Evolutionary conservation across 1,284 basidiomycete genomes (phyloP).

Genomic region (Trichosporon sp.): DNA sequence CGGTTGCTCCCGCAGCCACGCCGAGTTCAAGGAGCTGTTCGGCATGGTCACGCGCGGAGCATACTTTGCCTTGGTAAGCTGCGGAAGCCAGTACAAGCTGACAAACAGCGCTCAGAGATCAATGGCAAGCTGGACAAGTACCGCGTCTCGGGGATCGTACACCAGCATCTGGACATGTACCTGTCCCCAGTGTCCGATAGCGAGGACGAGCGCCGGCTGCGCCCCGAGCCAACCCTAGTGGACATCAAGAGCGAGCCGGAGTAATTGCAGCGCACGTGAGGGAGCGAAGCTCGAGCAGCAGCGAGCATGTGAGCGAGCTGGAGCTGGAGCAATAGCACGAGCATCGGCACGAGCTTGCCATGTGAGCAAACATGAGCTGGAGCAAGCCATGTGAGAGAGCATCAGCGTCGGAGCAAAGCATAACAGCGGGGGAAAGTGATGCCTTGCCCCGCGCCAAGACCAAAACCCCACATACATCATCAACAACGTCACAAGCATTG

Average conservation of each 20-base stretch:
- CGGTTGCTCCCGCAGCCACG: conserved; percentile 30
- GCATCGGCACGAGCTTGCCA: too few relatives aligned
- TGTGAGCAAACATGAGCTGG: too few relatives aligned
- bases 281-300: not conserved
- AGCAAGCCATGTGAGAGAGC: too few relatives aligned
- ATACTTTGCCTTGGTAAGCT: conserved; percentile 44
- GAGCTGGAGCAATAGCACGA: too few relatives aligned
- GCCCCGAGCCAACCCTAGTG: not conserved
- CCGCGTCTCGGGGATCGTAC: conserved; percentile 30
- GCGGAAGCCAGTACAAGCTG: not conserved
- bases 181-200: conserved; percentile 8
- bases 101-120: conserved; percentile 14
- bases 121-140: conserved; percentile 27
- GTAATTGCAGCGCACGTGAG: not conserved
- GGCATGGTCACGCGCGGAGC: conserved; percentile 37
- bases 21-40: conserved; percentile 43
- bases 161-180: conserved; percentile 43
- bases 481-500: not conserved
- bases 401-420: too few relatives aligned
- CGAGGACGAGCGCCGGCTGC: not conserved
- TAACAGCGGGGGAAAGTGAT: too few relatives aligned
- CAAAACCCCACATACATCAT: not conserved
- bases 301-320: too few relatives aligned
- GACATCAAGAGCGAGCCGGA: not conserved
- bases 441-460: not conserved